Percentiles rank a stretch among this genome's conserved stretches.
Evolutionary conservation across 2,329 filamentous ascomycete genomes (phyloP).

Genomic region (Fusarium begoniae): DNA sequence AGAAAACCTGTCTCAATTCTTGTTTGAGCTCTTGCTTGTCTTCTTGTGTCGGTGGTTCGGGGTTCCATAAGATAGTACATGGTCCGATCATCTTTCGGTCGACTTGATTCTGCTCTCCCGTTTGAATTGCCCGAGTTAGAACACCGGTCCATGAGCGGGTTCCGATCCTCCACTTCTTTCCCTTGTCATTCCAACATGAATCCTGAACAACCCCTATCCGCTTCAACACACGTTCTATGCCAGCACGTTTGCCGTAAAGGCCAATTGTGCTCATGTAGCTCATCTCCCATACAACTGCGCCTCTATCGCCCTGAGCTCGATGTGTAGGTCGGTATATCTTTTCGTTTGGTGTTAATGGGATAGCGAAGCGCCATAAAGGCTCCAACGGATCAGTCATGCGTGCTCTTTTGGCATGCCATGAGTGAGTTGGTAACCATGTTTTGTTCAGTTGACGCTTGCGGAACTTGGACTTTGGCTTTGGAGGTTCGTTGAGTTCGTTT

Average conservation of each 20-base stretch:
- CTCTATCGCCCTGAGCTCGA: conserved; percentile 77
- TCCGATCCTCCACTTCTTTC: conserved; percentile 74
- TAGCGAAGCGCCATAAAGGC: conserved; percentile 88
- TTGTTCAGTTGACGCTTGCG: conserved; percentile 87
- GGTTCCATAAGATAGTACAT: conserved; percentile 80
- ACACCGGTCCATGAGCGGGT: conserved; percentile 59
- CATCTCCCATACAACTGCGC: conserved; percentile 89
- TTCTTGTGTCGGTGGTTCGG: conserved; percentile 46
- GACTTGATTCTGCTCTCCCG: conserved; percentile 36
- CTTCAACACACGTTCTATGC: conserved; percentile 73
- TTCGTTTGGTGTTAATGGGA: conserved; percentile 85
- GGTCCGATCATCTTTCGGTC: conserved; percentile 71
- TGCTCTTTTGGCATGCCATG: conserved; percentile 93
- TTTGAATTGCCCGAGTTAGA: conserved; percentile 64
- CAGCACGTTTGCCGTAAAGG: conserved; percentile 72
- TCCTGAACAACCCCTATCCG: conserved; percentile 70
- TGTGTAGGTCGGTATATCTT: conserved; percentile 92
- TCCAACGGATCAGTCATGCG: conserved; percentile 83
- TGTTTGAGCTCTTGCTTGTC: conserved; percentile 39
- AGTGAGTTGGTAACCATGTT: conserved; percentile 93
- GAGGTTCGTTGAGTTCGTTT: conserved; percentile 71
- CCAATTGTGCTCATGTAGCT: conserved; percentile 92
- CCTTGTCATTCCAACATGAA: conserved; percentile 69
- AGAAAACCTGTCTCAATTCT: conserved; percentile 61
- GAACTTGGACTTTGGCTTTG: conserved; percentile 70